Evolutionary conservation across 75 land plant species (phyloP).

Genomic region (Selaginella moellendorffii): DNA sequence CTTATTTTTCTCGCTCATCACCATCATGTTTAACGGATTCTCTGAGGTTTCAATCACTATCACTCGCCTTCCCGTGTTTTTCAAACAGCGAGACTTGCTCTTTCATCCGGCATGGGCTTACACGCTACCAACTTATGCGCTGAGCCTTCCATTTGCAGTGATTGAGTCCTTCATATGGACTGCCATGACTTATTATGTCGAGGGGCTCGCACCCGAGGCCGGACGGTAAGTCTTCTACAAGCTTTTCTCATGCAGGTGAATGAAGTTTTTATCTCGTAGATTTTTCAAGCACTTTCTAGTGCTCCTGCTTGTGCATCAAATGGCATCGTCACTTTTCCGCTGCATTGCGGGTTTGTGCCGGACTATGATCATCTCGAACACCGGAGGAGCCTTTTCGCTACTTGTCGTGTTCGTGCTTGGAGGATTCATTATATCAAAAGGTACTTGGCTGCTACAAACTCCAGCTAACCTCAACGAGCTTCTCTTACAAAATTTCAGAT

Average conservation of each 20-base stretch:
- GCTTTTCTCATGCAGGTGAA: not conserved
- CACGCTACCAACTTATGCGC: slow-evolving; percentile 32
- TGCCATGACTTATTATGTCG: slow-evolving; percentile 40
- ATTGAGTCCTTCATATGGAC: slow-evolving; percentile 40
- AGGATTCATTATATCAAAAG: slow-evolving; percentile 32
- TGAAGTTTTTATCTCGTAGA: slow-evolving; percentile 4
- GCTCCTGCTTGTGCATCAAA: slow-evolving; percentile 14
- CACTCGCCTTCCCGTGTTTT: slow-evolving; percentile 42
- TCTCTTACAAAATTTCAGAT: slow-evolving; percentile 15
- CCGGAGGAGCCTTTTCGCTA: slow-evolving; percentile 14
- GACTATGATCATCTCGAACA: slow-evolving; percentile 21
- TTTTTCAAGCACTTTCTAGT: slow-evolving; percentile 20
- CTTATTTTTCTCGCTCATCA: slow-evolving; percentile 34
- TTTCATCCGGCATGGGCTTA: slow-evolving; percentile 76
- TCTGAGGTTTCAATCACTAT: slow-evolving; percentile 44
- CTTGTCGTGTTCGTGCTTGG: slow-evolving; percentile 24
- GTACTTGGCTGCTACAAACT: no score
- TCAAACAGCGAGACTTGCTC: slow-evolving; percentile 42
- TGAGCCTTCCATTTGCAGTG: slow-evolving; percentile 46
- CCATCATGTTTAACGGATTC: slow-evolving; percentile 39
- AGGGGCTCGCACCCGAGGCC: slow-evolving; percentile 49
- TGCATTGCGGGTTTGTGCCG: slow-evolving; percentile 19
- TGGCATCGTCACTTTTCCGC: slow-evolving; percentile 13
- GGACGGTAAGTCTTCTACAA: slow-evolving; percentile 22
- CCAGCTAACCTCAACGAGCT: not conserved